Conservation (phyloP, 768 basidiomycete species). For the Naganishia kalamii region DNA sequence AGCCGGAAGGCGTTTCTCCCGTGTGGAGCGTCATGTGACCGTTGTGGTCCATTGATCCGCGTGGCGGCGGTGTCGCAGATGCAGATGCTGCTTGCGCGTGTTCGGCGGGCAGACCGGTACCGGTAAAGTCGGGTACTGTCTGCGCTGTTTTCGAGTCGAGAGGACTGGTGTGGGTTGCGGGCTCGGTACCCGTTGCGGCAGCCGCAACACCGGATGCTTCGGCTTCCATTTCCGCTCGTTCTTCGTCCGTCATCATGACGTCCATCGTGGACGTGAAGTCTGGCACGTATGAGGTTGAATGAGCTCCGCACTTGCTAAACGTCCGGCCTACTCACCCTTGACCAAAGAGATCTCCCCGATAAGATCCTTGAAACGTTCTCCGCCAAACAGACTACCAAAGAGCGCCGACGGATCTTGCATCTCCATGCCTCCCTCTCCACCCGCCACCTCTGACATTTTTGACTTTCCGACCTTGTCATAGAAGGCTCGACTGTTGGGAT, state of each 20-base stretch:
- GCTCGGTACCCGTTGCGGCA: neutral
- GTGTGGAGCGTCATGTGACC: constrained; percentile 27
- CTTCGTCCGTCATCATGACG: constrained; percentile 84
- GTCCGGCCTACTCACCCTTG: constrained; percentile 53
- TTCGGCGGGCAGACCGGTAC: neutral
- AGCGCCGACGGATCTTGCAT: constrained; percentile 92
- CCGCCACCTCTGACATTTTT: constrained; percentile 64
- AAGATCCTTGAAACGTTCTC: constrained; percentile 38
- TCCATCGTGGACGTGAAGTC: constrained; percentile 62
- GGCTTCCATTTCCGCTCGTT: constrained; percentile 64
- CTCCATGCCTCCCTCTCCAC: constrained; percentile 74
- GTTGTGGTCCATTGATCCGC: constrained; percentile 27
- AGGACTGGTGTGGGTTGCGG: neutral
- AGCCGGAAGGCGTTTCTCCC: constrained; percentile 27
- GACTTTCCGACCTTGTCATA: constrained; percentile 95
- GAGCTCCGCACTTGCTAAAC: constrained; percentile 45
- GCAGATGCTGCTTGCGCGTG: neutral
- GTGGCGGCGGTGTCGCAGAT: constrained; percentile 15
- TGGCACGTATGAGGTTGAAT: constrained; percentile 48
- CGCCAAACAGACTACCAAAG: constrained; percentile 81
- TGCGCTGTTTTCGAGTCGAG: constrained; percentile 7
- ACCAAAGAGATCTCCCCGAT: constrained; percentile 59
- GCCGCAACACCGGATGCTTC: constrained; percentile 22
- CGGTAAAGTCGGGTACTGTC: constrained; percentile 3
- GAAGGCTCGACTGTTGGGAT: constrained; percentile 71